Base-by-base conservation (phyloP, 2,329 filamentous ascomycete species). In the Fusarium sp. region DNA sequence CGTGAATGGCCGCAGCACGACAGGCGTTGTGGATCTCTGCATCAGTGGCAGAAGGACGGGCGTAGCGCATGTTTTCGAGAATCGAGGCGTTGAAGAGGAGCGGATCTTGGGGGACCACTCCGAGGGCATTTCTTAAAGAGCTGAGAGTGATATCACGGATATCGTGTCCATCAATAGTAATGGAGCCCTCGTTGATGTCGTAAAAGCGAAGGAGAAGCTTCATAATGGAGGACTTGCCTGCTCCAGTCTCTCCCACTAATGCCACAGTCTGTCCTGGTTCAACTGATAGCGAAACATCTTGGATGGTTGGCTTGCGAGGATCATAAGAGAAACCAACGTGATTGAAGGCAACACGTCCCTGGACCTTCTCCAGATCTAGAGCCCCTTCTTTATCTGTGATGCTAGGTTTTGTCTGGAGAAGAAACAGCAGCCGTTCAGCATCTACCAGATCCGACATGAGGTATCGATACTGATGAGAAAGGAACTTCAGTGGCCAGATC, bases 21-120 rank as follows among this genome's bases (percentile, higher is more conserved):
- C 88, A 90, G 0, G 89, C 89, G 4, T 84, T 84, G 48, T 85
- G 80, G 46, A 90, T 83, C 30, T 91, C 86, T 8, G 83, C 83
- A 43, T 90, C 85, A 0, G 85, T 87, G 2, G 89, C 88, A n/a
- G 84, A 81, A 3, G 87, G 83, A 13, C 84, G 83, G 3, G 87
- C 87, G 74, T 91, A 92, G 3, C 83, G 83, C 24, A 92, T 79
- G 71, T 92, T 92, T 19, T 90, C 84, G 72, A 88, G 83, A 41
- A 92, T 84, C 2, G 86, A 86, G 32, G 84, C 83, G 72, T 91
- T 89, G 79, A 92, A 91, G 10, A 92, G 79, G 0, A 84, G 80
- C 0, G 89, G 85, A 62, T 89, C 86, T 75, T 92, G 87, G 4
- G 89, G 89, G 0, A 91, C 89, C 14, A 90, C 82, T 20, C 88